Evolutionary conservation across 306 rosid genomes (phyloP), one percentile per base, ranked within the genome.

Genomic region (Cucumis sativus): DNA sequence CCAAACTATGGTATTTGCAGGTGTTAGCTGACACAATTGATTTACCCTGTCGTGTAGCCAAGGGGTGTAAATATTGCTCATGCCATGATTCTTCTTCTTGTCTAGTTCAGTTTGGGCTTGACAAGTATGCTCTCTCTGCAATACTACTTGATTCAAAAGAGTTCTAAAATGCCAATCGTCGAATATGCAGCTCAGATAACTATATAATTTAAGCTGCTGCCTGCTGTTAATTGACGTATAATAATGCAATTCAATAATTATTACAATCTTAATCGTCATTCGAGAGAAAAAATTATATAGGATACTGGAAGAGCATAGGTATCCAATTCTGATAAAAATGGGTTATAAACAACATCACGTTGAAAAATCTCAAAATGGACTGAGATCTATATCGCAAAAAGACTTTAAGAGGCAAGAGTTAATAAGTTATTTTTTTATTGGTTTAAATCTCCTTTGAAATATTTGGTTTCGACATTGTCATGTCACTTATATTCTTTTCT

Each of bases 41-140:
- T 75, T 80, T 96, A 78, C 98, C 99, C 0, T 96, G 99, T 85
- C 98, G 99, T 83, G 91, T 96, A 83, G 98, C 98, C 73, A 96
- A 86, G 86, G 99, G 99, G 65, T 96, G 99, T 86, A 92, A 91
- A 85, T 89, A 91, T 84, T 96, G 99, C 83, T 84, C 82, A 65
- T 82, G 93, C 83, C 89, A 86, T 75, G 92, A 96, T 86, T 92
- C 98, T 68, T 83, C 98, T 81, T 92, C 99, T 77, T 96, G 99
- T 87, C 94, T 96, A 77, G 98, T 96, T 78, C 94, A 91, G 51
- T 92, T 92, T 86, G 91, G 88, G 85, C 74, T 83, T 78, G 98
- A 87, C 71, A 92, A 92, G 99, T 86, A 84, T 82, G 80, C 75
- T 80, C 80, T 41, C 47, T 51, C 28, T 66, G 61, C 70, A 68